Evolutionary conservation across 257 asterid species (phyloP), one percentile per base, ranked within the genome.

Genomic region (Linderniella brevidens): DNA sequence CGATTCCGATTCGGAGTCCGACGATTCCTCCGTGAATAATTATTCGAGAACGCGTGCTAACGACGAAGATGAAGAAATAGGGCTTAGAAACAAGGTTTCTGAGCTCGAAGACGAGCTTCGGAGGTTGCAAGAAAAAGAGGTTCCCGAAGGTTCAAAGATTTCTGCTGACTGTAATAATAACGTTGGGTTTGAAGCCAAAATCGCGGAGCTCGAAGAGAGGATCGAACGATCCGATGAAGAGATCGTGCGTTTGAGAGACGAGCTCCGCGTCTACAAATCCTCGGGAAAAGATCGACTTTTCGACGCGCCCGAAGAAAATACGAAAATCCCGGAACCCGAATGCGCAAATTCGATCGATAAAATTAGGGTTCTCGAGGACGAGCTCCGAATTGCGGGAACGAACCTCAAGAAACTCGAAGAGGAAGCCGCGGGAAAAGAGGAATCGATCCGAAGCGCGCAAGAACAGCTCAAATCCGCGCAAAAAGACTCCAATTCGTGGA

Each of bases 1-100:
- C 41, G 95, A 84, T 46, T 81, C 93, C 17, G 96, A 85, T 25
- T 72, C 92, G 4, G 96, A 90, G 40, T 81, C 93, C 0, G 96
- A 81, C 60, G 93, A 73, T 64, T 81, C 93, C 0, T 90, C 94
- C 0, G 75, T 81, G n/a, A 77, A 78, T 40, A 25, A 25, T 25
- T 25, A 25, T 25, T 25, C 32, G 32, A 25, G 32, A n/a, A n/a
- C n/a, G n/a, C n/a, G n/a, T n/a, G n/a, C n/a, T n/a, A n/a, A n/a
- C n/a, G n/a, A n/a, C n/a, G n/a, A n/a, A n/a, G n/a, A n/a, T n/a
- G n/a, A n/a, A n/a, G n/a, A n/a, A n/a, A n/a, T n/a, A n/a, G n/a
- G n/a, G n/a, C n/a, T n/a, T n/a, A n/a, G n/a, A n/a, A n/a, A n/a
- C n/a, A n/a, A n/a, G n/a, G n/a, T n/a, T n/a, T n/a, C n/a, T n/a